Percentiles rank a stretch among this genome's conserved stretches.
These are phyloP conservation scores for Farysia itapuensis DNA, from an alignment of 1,284 basidiomycete genomes.

Conservation along the genomic window DNA sequence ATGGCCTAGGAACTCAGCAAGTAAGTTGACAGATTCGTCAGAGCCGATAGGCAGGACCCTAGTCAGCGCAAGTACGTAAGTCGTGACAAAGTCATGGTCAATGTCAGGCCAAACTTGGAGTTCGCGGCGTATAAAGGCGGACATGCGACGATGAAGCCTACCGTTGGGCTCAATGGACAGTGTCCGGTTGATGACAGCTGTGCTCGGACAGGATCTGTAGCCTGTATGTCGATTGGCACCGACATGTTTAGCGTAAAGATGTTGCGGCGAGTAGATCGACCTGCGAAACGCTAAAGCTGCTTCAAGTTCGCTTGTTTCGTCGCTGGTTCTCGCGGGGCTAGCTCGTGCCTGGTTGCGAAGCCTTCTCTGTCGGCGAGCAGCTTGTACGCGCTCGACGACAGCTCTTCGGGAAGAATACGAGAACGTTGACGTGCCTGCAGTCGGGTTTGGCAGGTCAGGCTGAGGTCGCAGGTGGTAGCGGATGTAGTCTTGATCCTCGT, in stretches of 20 bases:
- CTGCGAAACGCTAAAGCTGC: constrained; percentile 25
- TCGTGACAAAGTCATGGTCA: constrained; percentile 54
- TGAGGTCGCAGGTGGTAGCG: constrained; percentile 40
- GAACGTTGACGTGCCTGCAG: too few species aligned
- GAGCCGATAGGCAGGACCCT: constrained; percentile 49
- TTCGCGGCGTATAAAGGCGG: constrained; percentile 54
- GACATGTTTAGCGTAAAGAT: constrained; percentile 52
- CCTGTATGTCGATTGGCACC: constrained; percentile 53
- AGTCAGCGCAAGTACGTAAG: constrained; percentile 49
- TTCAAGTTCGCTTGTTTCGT: background rate
- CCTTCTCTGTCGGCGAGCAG: background rate
- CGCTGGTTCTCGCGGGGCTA: background rate
- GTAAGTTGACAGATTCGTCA: constrained; percentile 42
- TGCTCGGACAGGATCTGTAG: constrained; percentile 38
- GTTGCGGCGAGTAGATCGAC: constrained; percentile 39
- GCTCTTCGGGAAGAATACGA: too few species aligned
- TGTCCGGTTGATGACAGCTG: constrained; percentile 20
- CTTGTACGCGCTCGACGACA: background rate
- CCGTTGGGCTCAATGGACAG: background rate
- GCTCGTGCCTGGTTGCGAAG: background rate
- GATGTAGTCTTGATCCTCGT: constrained; percentile 54
- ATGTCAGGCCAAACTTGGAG: constrained; percentile 50
- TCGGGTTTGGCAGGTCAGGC: constrained; percentile 23
- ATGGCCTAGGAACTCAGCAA: constrained; percentile 52
- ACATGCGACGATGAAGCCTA: constrained; percentile 6